Evolutionary conservation across 2,329 filamentous ascomycete genomes (phyloP).

Genomic region (Hypoxylon sp.): DNA sequence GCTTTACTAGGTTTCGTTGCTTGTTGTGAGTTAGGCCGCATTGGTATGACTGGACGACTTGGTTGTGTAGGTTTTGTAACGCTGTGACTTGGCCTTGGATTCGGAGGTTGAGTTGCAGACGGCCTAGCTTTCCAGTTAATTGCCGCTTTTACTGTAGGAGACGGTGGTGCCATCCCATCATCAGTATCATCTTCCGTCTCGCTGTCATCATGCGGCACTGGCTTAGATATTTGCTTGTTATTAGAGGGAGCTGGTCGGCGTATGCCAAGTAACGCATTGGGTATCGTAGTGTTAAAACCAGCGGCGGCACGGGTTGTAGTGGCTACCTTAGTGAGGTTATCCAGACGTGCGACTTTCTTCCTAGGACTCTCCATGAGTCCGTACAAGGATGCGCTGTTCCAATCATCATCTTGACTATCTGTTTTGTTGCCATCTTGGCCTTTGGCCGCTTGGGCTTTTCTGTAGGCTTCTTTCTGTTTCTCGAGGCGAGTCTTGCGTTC

Average conservation of each 20-base stretch:
- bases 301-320: constrained; percentile 41
- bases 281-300: constrained; percentile 31
- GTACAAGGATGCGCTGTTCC: constrained; percentile 49
- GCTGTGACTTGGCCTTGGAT: not conserved
- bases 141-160: not conserved
- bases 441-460: constrained; percentile 39
- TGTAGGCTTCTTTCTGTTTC: constrained; percentile 47
- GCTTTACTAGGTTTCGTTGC: constrained; percentile 7
- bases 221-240: constrained; percentile 9
- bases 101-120: constrained; percentile 3
- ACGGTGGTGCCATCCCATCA: constrained; percentile 33
- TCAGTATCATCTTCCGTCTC: constrained; percentile 28
- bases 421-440: constrained; percentile 31
- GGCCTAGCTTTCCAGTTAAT: not conserved
- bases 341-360: constrained; percentile 40
- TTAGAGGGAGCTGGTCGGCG: constrained; percentile 5
- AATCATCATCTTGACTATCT: constrained; percentile 40
- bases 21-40: not conserved
- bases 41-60: not conserved
- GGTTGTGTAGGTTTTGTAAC: not conserved
- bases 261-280: constrained; percentile 1
- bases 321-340: constrained; percentile 31
- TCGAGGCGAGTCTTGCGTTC: constrained; percentile 48
- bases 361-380: constrained; percentile 56
- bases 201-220: not conserved